Conservation (phyloP, 805 yeast genomes). For the Saccharomycopsis fodiens region DNA sequence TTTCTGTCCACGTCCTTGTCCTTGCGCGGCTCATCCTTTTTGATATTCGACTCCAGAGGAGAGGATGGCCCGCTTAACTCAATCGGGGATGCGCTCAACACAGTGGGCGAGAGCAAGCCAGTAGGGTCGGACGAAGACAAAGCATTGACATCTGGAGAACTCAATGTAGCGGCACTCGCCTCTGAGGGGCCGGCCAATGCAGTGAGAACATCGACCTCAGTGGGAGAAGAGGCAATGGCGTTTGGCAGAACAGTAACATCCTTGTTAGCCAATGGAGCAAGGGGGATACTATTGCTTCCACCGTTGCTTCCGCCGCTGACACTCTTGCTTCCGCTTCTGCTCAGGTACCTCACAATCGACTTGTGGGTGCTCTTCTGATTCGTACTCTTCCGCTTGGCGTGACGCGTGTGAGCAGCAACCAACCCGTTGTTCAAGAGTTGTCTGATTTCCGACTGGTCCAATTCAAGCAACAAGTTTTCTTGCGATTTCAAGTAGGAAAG, state of each 20-base stretch:
- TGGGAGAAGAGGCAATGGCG: no score
- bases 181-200: no score
- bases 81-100: no score
- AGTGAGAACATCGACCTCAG: no score
- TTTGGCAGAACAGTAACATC: no score
- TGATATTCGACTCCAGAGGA: background rate
- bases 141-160: background rate
- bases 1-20: background rate
- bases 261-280: no score
- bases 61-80: background rate
- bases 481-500: slow-evolving; percentile 75
- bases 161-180: no score
- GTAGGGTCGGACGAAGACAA: background rate
- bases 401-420: slow-evolving; percentile 2
- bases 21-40: no score
- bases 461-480: slow-evolving; percentile 70
- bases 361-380: slow-evolving; percentile 14
- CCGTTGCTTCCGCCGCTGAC: background rate
- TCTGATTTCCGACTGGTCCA: slow-evolving; percentile 84
- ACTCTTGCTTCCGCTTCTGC: background rate
- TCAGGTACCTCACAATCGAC: background rate
- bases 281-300: background rate
- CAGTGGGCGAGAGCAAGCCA: no score
- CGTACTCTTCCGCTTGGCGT: slow-evolving; percentile 6
- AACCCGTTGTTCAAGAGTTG: slow-evolving; percentile 48